Conservation (phyloP, 306 rosid genomes). For the Nissolia schottii region DNA sequence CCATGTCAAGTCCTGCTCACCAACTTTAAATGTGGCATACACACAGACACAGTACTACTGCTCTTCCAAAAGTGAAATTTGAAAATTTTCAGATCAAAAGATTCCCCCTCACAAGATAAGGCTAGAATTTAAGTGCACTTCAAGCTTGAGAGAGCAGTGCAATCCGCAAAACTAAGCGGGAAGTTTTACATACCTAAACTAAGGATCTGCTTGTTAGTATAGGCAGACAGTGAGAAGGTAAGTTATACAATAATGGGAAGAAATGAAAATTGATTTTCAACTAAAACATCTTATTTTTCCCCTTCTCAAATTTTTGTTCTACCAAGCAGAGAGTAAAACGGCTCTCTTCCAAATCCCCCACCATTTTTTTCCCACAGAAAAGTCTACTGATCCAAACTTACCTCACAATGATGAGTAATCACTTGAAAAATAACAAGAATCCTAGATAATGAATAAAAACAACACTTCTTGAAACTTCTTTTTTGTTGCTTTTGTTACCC, state of each 20-base stretch:
- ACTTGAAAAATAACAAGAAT: not conserved
- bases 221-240: not conserved
- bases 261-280: not conserved
- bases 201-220: not conserved
- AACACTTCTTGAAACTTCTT: not conserved
- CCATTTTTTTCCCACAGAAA: not conserved
- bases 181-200: not conserved
- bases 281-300: not conserved
- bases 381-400: too few relatives aligned
- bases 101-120: not conserved
- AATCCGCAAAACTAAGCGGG: not conserved
- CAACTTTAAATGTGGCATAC: not conserved
- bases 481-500: not conserved
- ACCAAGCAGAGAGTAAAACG: not conserved
- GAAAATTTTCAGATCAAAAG: slow-evolving; percentile 3
- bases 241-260: not conserved
- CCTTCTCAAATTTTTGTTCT: not conserved
- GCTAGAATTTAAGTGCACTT: slow-evolving; percentile 3
- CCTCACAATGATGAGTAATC: not conserved
- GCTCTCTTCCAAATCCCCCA: not conserved
- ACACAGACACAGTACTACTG: not conserved
- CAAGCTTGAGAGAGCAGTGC: not conserved
- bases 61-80: not conserved
- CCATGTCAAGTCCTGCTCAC: not conserved
- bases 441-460: not conserved